Evolutionary conservation across 345 rosid species (phyloP).

Genomic region (Firmiana major): DNA sequence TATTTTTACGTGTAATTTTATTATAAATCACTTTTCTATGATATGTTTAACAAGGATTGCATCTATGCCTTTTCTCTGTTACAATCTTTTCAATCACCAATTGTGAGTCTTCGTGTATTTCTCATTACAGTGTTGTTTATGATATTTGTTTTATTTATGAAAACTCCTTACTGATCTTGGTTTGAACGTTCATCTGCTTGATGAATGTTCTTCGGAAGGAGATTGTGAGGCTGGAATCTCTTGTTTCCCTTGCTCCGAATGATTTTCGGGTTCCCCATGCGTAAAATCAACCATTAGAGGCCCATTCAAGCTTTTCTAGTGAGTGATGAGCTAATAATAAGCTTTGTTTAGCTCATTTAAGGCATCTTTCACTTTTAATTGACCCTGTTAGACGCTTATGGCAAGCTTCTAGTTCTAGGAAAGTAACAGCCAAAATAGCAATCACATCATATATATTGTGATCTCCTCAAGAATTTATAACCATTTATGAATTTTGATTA

Average conservation of each 20-base stretch:
- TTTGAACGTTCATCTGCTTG: constrained; percentile 37
- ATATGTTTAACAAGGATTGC: neutral
- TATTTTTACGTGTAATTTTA: too few relatives aligned
- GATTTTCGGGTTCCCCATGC: constrained; percentile 51
- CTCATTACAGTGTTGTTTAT: constrained; percentile 9
- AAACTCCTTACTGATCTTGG: neutral
- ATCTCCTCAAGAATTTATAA: neutral
- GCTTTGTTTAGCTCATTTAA: neutral
- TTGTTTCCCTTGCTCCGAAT: constrained; percentile 47
- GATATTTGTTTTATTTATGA: too few relatives aligned
- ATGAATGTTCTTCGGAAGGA: constrained; percentile 47
- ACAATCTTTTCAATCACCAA: constrained; percentile 4
- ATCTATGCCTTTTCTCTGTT: neutral
- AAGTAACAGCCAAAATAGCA: neutral
- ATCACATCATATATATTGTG: neutral
- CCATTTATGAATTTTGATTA: neutral
- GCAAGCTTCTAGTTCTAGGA: neutral
- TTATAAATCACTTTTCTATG: neutral
- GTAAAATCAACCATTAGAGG: constrained; percentile 45
- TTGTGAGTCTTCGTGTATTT: constrained; percentile 28
- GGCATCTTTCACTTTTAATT: neutral
- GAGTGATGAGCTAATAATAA: neutral
- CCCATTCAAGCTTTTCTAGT: constrained; percentile 69
- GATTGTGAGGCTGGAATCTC: constrained; percentile 61
- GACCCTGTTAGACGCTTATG: neutral